Evolutionary conservation across 202 grass and related monocot species (phyloP).

Genomic region (Zizania palustris): DNA sequence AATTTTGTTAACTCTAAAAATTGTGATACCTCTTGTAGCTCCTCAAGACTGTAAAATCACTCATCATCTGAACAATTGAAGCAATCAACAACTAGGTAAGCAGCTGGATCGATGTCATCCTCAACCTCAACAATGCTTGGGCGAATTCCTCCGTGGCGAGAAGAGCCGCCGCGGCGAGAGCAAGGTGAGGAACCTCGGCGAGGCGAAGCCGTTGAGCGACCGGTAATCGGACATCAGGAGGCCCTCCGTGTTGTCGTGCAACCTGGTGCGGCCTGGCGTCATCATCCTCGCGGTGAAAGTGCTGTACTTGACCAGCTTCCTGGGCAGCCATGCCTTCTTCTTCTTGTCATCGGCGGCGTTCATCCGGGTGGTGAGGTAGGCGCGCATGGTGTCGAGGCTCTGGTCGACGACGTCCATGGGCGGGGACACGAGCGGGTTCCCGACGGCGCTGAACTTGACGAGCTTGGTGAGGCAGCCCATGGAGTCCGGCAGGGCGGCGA

Average conservation of each 20-base stretch:
- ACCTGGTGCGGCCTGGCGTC: conserved; percentile 36
- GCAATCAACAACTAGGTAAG: neutral
- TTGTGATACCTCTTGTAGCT: too few relatives aligned
- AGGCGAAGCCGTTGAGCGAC: conserved; percentile 63
- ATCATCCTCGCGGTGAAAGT: conserved; percentile 67
- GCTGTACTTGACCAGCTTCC: conserved; percentile 60
- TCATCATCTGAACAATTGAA: conserved; percentile 31
- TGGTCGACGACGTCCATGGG: conserved; percentile 80
- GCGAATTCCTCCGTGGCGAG: conserved; percentile 57
- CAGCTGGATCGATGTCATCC: neutral
- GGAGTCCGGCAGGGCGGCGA: conserved; percentile 65
- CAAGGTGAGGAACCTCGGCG: conserved; percentile 68
- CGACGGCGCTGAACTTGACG: conserved; percentile 60
- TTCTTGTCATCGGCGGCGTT: conserved; percentile 46
- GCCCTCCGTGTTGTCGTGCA: conserved; percentile 52
- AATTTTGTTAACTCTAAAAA: too few relatives aligned
- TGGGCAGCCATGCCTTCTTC: conserved; percentile 64
- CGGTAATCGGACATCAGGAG: conserved; percentile 74
- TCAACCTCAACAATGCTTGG: conserved; percentile 42
- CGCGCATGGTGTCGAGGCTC: conserved; percentile 70
- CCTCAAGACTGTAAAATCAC: too few relatives aligned
- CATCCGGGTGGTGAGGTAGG: conserved; percentile 69
- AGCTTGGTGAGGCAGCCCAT: conserved; percentile 87
- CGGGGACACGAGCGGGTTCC: conserved; percentile 78
- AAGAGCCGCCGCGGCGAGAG: conserved; percentile 74